Base-by-base conservation (phyloP, 495 filamentous ascomycete genomes). In the Lentithecium fluviatile region DNA sequence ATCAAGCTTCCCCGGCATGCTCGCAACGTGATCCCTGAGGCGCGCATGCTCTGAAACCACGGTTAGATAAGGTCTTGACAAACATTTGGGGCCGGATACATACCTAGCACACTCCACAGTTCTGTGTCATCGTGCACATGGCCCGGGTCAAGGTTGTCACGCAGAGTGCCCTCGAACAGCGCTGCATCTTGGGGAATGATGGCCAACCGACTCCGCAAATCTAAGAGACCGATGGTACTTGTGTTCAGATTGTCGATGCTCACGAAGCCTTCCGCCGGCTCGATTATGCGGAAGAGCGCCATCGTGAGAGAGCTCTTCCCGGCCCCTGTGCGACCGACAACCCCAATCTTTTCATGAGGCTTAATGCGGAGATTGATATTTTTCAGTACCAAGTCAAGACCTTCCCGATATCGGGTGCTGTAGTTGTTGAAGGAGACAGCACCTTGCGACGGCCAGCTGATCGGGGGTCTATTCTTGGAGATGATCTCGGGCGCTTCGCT, bases 141-240 rank as follows among this genome's bases (percentile, higher is more conserved):
- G 36, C 88, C 88, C 34, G 95, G 95, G 70, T 99, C 95, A 36
- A 99, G 81, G 72, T 99, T 99, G 74, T 97, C 95, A 67, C 95
- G 83, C 62, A 99, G 80, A 17, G 91, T 93, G 45, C 95, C 95
- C 77, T 97, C 91, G 68, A 99, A 99, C 67, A 99, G 83, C 67
- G 93, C 91, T 49, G 95, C 91, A 76, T 99, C 95, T 70, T 99
- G 95, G 19, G 95, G 95, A 66, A 99, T 99, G 73, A 99, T 99
- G 42, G 95, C 92, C 37, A 99, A 81, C 50, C 94, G 88, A 23
- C 91, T 83, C 56, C 95, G 83, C 56, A 99, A 81, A 71, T 97
- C 95, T 52, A 90, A 74, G 55, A 99, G 76, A 6, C 95, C 95
- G 74, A 97, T 96, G 11, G 82, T 87, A 32, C 90, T 90, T 4